Base-by-base conservation (phyloP, 192 early-diverging fungal species). In the Polychytrium aggregatum region DNA sequence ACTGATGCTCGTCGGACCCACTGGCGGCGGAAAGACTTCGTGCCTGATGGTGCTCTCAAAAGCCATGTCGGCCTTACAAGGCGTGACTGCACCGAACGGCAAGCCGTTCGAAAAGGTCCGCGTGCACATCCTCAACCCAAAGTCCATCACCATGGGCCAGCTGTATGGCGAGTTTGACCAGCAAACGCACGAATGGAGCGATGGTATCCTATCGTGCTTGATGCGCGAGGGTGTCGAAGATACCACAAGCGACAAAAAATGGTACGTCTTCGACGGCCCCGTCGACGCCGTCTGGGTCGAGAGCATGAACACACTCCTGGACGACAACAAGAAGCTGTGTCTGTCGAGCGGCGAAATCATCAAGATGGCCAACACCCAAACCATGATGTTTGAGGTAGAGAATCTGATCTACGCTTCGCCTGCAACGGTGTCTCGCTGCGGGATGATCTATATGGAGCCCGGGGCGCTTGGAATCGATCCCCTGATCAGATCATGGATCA, bases 391-490 rank as follows among this genome's bases (percentile, higher is more conserved):
- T 55, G 77, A 79, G 50, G 77, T 79, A 9, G 64, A 68, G 29
- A 67, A 79, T 59, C 60, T 79, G 2, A 69, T 74, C 14, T 74
- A 69, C 50, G 77, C 77, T 1, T 79, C 77, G n/a, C 77, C 77
- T 2, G 77, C 77, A 14, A 79, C 77, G 5, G 77, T 79, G 1
- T 75, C 72, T 3, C 57, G 77, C 16, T 79, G 77, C 47, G 77
- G 77, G 31, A 79, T 79, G 77, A 79, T 79, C 28, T 79, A 79
- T 47, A 79, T 79, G 74, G 77, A 79, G 44, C 77, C 77, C 36
- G 65, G 60, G n/a, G 71, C 74, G 1, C 50, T 79, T n/a, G 77
- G 77, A 14, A 53, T 60, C 29, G n/a, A 16, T 10, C 70, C 77
- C 1, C 53, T 78, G 6, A 41, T 79, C 6, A 64, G 57, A 27